Base-by-base conservation (phyloP, 192 early-diverging fungal species). In the Powellomyces hirtus region DNA sequence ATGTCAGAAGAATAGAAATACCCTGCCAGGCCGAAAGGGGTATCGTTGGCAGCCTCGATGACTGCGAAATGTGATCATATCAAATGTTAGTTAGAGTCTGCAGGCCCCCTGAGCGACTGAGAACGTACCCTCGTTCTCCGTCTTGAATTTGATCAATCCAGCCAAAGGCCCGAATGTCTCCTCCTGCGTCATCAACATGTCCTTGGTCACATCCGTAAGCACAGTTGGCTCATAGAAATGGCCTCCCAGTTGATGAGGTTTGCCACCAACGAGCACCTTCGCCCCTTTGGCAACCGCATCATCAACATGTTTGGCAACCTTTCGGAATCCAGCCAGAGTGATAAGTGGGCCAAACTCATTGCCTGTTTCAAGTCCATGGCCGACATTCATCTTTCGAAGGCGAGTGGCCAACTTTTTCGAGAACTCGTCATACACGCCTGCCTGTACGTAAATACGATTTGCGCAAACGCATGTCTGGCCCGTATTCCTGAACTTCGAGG, bases 101-200 rank as follows among this genome's bases (percentile, higher is more conserved):
- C n/a, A n/a, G n/a, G n/a, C n/a, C n/a, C n/a, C n/a, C n/a, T n/a
- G n/a, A n/a, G n/a, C n/a, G n/a, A n/a, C n/a, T 24, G 26, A 64
- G n/a, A 46, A 50, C 53, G 10, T 33, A 58, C 62, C 76, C 66
- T 81, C 77, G 0, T 91, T 88, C 59, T 94, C 93, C 16, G 84
- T 84, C 0, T 84, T 64, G 71, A 97, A 97, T 16, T 64, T 78
- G 73, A 84, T 89, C 31, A 98, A 76, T 13, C 82, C 86, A 31
- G 90, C 91, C 27, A 97, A 82, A 6, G 95, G 95, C 7, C 95
- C 95, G 85, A 97, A 97, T 4, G 89, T 90, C 74, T 97, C 95
- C 71, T 94, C 91, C 20, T 68, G 76, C 29, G 84, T 71, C 52
- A 96, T 85, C 14, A 66, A 65, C 88, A 93, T 91, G 30, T 83